Evolutionary conservation across 2,329 filamentous ascomycete genomes (phyloP).

Genomic region (Penicillium sp.): DNA sequence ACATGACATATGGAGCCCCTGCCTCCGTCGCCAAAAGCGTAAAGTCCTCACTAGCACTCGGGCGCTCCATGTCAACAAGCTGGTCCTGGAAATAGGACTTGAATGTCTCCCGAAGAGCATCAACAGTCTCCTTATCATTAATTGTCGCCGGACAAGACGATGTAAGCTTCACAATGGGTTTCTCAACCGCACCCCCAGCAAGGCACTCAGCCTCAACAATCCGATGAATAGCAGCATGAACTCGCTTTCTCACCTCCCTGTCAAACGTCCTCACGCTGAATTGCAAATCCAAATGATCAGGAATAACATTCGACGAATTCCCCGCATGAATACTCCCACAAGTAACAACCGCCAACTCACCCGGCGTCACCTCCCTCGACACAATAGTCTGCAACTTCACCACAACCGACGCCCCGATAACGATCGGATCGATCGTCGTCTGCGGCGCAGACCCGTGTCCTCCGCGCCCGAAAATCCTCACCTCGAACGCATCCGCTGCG

Average conservation of each 20-base stretch:
- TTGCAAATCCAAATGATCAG: constrained; percentile 41
- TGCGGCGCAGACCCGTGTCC: constrained; percentile 49
- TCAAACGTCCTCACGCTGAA: constrained; percentile 44
- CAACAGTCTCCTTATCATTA: constrained; percentile 51
- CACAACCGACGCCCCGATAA: constrained; percentile 46
- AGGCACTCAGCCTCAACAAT: constrained; percentile 56
- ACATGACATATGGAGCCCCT: constrained; percentile 54
- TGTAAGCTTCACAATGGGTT: constrained; percentile 46
- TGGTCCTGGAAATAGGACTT: constrained; percentile 45
- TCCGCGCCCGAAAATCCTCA: constrained; percentile 43
- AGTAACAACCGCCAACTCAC: constrained; percentile 47
- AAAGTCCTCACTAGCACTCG: constrained; percentile 59
- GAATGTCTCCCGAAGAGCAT: constrained; percentile 47
- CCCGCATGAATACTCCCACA: constrained; percentile 48
- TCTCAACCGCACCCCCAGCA: constrained; percentile 47
- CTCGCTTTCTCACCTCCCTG: constrained; percentile 30
- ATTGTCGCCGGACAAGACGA: constrained; percentile 51
- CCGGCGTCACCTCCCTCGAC: constrained; percentile 39
- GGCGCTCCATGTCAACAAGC: constrained; percentile 40
- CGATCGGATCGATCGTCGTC: constrained; percentile 47
- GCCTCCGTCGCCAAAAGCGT: constrained; percentile 53
- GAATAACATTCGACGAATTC: constrained; percentile 47
- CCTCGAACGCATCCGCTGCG: constrained; percentile 37
- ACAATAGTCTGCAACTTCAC: constrained; percentile 43
- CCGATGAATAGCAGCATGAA: constrained; percentile 39